Conservation (phyloP, 768 basidiomycete genomes). For the Suillus placidus region DNA sequence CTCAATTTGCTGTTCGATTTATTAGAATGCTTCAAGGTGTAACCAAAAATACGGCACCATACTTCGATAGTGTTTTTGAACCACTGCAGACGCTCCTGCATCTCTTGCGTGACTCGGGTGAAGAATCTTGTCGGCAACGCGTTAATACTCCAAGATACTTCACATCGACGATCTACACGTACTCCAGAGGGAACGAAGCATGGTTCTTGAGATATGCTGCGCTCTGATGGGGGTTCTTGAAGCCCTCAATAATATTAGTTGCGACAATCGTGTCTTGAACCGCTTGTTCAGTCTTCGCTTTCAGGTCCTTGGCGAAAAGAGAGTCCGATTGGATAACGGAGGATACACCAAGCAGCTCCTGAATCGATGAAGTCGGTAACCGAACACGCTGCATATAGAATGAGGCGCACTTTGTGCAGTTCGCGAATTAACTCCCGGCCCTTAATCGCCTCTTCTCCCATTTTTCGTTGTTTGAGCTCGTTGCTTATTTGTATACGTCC, state of each 20-base stretch:
- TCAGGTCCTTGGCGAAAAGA: conserved; percentile 68
- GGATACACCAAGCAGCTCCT: conserved; percentile 70
- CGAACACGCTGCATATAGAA: not conserved
- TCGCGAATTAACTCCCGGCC: conserved; percentile 68
- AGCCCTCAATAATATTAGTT: conserved; percentile 77
- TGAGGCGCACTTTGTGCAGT: conserved; percentile 60
- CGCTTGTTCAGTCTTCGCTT: conserved; percentile 73
- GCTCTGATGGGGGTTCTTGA: conserved; percentile 72
- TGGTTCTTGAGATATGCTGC: conserved; percentile 74
- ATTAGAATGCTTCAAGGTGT: not conserved
- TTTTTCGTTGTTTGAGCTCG: conserved; percentile 73
- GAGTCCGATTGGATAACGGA: conserved; percentile 68
- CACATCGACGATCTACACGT: conserved; percentile 22
- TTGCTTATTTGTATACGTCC: conserved; percentile 80
- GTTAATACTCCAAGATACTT: conserved; percentile 1
- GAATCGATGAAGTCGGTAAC: conserved; percentile 1
- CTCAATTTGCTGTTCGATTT: conserved; percentile 57
- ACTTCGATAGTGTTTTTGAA: conserved; percentile 85
- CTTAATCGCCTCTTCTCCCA: conserved; percentile 74
- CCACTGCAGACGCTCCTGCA: conserved; percentile 73
- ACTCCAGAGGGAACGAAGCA: conserved; percentile 84
- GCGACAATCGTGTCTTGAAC: conserved; percentile 81
- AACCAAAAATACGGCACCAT: conserved; percentile 7
- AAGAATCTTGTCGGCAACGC: conserved; percentile 56
- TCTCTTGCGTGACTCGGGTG: conserved; percentile 67